Evolutionary conservation across 2,329 filamentous ascomycete genomes (phyloP).

Genomic region (Fusarium pseudograminearum): DNA sequence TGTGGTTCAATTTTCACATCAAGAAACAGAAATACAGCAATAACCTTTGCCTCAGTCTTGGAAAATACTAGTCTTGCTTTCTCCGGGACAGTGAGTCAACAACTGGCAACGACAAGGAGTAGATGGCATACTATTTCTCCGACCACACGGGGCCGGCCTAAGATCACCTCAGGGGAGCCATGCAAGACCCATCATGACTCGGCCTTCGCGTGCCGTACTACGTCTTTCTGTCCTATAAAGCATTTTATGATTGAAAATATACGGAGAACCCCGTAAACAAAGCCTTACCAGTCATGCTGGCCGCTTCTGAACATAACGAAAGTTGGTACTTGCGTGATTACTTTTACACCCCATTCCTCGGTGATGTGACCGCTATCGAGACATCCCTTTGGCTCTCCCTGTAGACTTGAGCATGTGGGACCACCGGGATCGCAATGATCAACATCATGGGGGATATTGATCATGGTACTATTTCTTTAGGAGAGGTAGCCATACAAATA

Average conservation of each 20-base stretch:
- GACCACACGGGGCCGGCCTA: slow-evolving; percentile 19
- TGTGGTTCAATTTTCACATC: slow-evolving; percentile 17
- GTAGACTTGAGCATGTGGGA: slow-evolving; percentile 16
- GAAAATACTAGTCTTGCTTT: background rate
- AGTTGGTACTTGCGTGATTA: slow-evolving; percentile 29
- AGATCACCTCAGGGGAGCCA: slow-evolving; percentile 8
- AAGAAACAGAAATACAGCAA: background rate
- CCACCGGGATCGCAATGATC: slow-evolving; percentile 4
- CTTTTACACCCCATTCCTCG: background rate
- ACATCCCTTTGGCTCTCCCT: slow-evolving; percentile 24
- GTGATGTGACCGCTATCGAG: slow-evolving; percentile 36
- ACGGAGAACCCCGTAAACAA: slow-evolving; percentile 1
- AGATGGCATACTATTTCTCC: slow-evolving; percentile 2
- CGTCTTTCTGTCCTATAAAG: background rate
- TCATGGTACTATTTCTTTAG: slow-evolving; percentile 10
- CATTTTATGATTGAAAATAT: background rate
- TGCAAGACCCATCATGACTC: slow-evolving; percentile 3
- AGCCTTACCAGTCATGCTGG: slow-evolving; percentile 24
- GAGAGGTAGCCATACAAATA: slow-evolving; percentile 37
- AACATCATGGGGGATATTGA: slow-evolving; percentile 11
- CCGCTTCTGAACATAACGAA: slow-evolving; percentile 1
- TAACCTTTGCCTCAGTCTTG: background rate
- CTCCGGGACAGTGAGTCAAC: background rate
- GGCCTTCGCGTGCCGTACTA: background rate
- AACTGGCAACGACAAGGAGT: slow-evolving; percentile 2